Percentiles rank a stretch among this genome's conserved stretches.
Evolutionary conservation across 192 early-diverging fungal genomes (phyloP).

Genomic region (Globomyces pollinis-pini): DNA sequence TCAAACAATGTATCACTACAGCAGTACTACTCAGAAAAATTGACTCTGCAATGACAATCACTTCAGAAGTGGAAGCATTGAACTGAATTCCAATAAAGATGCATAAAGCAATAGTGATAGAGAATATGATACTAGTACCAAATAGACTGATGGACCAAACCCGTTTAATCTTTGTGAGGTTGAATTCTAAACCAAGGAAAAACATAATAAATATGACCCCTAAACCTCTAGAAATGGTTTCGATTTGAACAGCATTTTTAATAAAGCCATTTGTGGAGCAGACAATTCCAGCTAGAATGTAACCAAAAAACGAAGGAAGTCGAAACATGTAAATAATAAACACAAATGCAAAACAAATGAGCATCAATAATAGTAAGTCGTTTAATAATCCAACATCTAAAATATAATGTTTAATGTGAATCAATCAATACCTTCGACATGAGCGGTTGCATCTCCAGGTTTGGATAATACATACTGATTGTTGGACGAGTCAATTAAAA

Average conservation of each 20-base stretch:
- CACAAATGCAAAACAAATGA: conserved; percentile 13
- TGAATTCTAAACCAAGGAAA: conserved; percentile 51
- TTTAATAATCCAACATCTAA: conserved; percentile 12
- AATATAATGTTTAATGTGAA: conserved; percentile 15
- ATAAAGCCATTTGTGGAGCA: conserved; percentile 33
- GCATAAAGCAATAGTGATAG: conserved; percentile 30
- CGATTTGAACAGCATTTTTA: conserved; percentile 42
- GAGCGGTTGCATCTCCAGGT: conserved; percentile 24
- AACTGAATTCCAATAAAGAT: conserved; percentile 27
- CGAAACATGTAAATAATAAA: conserved; percentile 14
- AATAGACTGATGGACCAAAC: conserved; percentile 42
- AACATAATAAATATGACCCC: conserved; percentile 54
- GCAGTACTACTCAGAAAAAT: conserved; percentile 45
- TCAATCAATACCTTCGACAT: no score
- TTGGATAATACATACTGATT: conserved; percentile 49
- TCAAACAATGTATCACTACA: conserved; percentile 39
- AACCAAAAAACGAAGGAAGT: conserved; percentile 47
- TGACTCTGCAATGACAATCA: conserved; percentile 40
- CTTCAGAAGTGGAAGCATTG: conserved; percentile 28
- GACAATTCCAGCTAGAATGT: conserved; percentile 45
- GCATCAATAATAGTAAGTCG: conserved; percentile 13
- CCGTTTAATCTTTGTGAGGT: conserved; percentile 38
- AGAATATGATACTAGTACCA: conserved; percentile 35
- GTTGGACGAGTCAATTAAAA: conserved; percentile 41
- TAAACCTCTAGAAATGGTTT: conserved; percentile 44